phyloP scores from a whole-genome alignment of 1,284 basidiomycete genomes.

The Apiotrichum sp. region DNA sequence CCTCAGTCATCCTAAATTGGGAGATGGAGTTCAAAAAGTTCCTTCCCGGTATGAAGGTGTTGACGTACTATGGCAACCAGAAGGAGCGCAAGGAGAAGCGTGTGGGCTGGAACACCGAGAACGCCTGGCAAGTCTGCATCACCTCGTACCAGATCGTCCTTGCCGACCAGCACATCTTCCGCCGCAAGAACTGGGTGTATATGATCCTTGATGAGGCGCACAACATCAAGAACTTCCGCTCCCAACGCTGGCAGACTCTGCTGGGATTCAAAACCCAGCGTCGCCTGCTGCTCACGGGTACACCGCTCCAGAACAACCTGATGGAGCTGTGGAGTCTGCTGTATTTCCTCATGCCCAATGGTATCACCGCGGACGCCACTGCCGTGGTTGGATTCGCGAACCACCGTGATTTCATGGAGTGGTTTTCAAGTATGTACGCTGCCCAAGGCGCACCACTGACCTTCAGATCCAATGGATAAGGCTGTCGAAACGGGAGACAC shows the following conservation, averaged over 20 bases:
- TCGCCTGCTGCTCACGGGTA: constrained; percentile 82
- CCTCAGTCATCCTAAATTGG: constrained; percentile 93
- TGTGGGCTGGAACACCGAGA: constrained; percentile 87
- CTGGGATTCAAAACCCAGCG: constrained; percentile 90
- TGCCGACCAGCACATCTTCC: constrained; percentile 88
- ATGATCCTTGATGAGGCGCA: constrained; percentile 96
- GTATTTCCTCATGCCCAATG: constrained; percentile 89
- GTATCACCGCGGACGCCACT: constrained; percentile 47
- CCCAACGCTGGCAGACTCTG: constrained; percentile 89
- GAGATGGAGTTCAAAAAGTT: constrained; percentile 99
- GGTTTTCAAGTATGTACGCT: constrained; percentile 80
- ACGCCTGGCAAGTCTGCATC: constrained; percentile 91
- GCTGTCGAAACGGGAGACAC: constrained; percentile 81
- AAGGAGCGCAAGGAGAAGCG: constrained; percentile 90
- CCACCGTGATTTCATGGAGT: constrained; percentile 88
- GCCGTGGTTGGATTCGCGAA: constrained; percentile 78
- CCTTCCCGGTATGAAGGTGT: constrained; percentile 82
- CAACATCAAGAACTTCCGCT: constrained; percentile 98
- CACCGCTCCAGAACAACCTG: constrained; percentile 90
- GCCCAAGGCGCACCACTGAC: neutral
- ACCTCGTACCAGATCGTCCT: constrained; percentile 91
- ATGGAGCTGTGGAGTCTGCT: constrained; percentile 93
- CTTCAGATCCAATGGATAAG: constrained; percentile 78
- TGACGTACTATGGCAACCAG: constrained; percentile 86
- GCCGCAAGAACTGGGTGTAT: constrained; percentile 92